Evolutionary conservation across 2,329 filamentous ascomycete species (phyloP), one percentile per base, ranked within the genome.

Genomic region (Alternaria dauci): DNA sequence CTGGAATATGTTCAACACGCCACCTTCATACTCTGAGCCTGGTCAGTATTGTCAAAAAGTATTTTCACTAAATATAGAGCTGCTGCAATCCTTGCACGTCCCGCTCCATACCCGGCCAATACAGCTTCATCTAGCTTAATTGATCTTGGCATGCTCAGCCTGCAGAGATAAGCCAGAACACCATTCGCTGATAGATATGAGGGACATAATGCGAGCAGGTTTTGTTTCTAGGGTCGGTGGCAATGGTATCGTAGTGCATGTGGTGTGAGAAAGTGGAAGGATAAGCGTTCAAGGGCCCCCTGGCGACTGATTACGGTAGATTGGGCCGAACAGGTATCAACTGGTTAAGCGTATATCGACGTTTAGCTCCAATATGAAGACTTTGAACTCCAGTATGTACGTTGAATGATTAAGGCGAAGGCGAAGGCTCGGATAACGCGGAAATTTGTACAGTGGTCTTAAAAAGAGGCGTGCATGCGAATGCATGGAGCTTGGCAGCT

Each of bases 71-170:
- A 26, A 32, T 53, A 52, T 58, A 38, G 30, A 58, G 11, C 32
- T 42, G n/a, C 23, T 36, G 41, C 25, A 26, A 39, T 20, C 39
- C 48, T 48, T 32, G 30, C 55, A 58, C 47, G 53, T 58, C 39
- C 47, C 41, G 55, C 55, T 47, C 55, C 47, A 53, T 58, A 23
- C 30, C 46, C 55, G 55, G 48, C 32, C 41, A 38, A 46, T 28
- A 32, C 48, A 58, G 30, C 55, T 58, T 46, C 47, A 53, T 52
- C 25, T 44, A 48, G 55, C 39, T 28, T 26, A 18, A 34, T 28
- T 16, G 26, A 30, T 32, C 30, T 46, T 52, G 14, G 41, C 41
- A 44, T 23, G 48, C 46, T 46, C 44, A 53, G 48, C 30, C 9
- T 32, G 41, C 16, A 52, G 12, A 48, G 20, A 48, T 34, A 32